These are phyloP conservation scores for Emiliania huxleyi DNA, from an alignment of 78 protist genomes.

Conservation along the genomic window DNA sequence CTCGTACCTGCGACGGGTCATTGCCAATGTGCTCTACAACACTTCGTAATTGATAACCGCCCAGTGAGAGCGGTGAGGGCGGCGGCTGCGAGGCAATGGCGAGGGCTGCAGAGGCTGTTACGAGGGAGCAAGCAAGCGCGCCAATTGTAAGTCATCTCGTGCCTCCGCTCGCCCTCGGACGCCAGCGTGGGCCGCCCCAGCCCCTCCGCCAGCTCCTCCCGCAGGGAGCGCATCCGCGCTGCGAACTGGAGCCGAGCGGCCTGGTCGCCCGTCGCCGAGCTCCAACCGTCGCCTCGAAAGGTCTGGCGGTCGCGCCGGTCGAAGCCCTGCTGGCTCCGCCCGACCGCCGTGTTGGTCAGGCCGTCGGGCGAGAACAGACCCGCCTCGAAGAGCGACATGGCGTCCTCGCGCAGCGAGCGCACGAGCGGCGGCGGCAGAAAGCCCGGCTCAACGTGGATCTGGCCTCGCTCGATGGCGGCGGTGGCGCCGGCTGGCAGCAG, in stretches of 20 bases:
- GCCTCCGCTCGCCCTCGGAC: background rate
- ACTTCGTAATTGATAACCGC: too few relatives aligned
- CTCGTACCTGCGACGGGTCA: background rate
- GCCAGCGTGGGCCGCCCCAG: constrained; percentile 1
- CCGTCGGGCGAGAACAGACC: background rate
- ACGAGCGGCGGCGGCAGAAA: background rate
- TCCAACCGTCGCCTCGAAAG: background rate
- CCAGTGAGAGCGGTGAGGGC: too few relatives aligned
- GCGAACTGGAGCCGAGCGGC: background rate
- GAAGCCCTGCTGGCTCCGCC: background rate
- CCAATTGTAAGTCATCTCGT: background rate
- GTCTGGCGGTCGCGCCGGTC: background rate
- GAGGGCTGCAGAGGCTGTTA: too few relatives aligned
- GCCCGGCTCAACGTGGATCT: background rate
- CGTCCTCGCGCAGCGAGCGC: background rate
- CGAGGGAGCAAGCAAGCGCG: too few relatives aligned
- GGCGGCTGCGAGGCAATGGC: too few relatives aligned
- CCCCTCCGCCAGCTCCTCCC: background rate
- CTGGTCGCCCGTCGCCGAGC: background rate
- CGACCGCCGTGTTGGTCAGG: background rate
- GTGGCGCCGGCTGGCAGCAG: background rate
- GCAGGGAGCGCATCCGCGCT: background rate
- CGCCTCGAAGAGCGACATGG: background rate
- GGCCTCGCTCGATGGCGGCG: background rate
- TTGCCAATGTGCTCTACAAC: background rate